A percentile compares a stretch with the other conserved stretches of the same genome.
Conservation (phyloP, 202 grass and related monocot genomes). For the Panicum virgatum region DNA sequence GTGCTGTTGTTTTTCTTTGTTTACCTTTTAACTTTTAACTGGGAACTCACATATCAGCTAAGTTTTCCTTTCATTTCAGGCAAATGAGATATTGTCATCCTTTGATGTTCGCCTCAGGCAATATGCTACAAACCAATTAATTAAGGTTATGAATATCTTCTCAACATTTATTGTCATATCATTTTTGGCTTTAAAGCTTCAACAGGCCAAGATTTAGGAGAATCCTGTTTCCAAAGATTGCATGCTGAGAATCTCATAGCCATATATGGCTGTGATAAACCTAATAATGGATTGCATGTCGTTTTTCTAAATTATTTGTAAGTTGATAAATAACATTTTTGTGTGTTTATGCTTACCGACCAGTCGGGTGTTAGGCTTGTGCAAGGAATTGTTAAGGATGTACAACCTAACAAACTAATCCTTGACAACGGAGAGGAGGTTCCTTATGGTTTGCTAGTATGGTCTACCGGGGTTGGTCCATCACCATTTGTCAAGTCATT, state of each 20-base stretch:
- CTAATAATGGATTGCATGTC: not conserved
- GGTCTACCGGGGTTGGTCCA: conserved; percentile 95
- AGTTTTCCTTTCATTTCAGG: conserved; percentile 54
- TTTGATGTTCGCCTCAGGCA: conserved; percentile 94
- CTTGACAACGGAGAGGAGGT: conserved; percentile 86
- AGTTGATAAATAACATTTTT: conserved; percentile 22
- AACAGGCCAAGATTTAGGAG: not conserved
- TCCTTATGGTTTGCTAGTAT: conserved; percentile 89
- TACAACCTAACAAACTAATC: conserved; percentile 75
- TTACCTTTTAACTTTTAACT: conserved; percentile 5
- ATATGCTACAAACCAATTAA: conserved; percentile 84
- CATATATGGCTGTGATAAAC: conserved; percentile 33
- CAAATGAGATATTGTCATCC: conserved; percentile 93
- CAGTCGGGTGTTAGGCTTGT: conserved; percentile 96
- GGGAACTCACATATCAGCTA: conserved; percentile 1
- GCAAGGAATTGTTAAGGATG: conserved; percentile 82
- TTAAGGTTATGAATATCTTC: conserved; percentile 60
- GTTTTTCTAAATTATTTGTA: conserved; percentile 28
- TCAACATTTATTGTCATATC: not conserved
- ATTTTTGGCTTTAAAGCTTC: conserved; percentile 26
- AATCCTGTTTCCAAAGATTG: conserved; percentile 19
- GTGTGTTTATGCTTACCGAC: conserved; percentile 3
- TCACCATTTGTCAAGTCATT: conserved; percentile 75
- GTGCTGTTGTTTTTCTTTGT: conserved; percentile 22
- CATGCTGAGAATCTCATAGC: conserved; percentile 45